Percentiles rank a stretch among this genome's conserved stretches.
Conservation (phyloP, 2,329 filamentous ascomycete genomes). For the Verticillium longisporum region DNA sequence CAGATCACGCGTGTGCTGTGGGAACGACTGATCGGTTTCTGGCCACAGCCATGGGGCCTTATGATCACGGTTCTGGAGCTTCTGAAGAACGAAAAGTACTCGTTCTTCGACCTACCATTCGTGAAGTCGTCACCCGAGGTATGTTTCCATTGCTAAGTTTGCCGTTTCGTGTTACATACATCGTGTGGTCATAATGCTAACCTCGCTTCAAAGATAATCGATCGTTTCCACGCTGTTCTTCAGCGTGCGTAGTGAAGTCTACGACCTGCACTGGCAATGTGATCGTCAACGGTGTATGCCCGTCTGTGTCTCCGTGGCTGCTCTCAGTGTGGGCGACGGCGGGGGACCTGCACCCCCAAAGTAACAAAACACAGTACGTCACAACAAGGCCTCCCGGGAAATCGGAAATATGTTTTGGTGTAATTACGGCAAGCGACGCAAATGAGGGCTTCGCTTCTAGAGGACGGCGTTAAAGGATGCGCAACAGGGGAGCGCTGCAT, state of each 20-base stretch:
- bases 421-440: neutral
- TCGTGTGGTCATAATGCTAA: neutral
- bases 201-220: slow-evolving; percentile 4
- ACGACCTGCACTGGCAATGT: neutral
- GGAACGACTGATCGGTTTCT: slow-evolving; percentile 80
- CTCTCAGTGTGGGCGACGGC: too few species aligned
- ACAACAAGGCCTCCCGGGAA: too few species aligned
- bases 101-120: slow-evolving; percentile 88
- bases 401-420: too few species aligned
- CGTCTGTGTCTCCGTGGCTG: too few species aligned
- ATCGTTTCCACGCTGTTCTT: slow-evolving; percentile 10
- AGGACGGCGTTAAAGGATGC: neutral
- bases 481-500: neutral
- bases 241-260: slow-evolving; percentile 1
- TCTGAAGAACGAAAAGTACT: slow-evolving; percentile 82
- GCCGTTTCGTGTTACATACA: neutral
- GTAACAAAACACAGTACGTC: too few species aligned
- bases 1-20: slow-evolving; percentile 84
- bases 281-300: neutral
- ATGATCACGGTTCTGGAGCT: slow-evolving; percentile 84
- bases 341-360: too few species aligned
- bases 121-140: slow-evolving; percentile 88
- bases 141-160: slow-evolving; percentile 18
- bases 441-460: neutral
- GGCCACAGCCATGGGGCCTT: slow-evolving; percentile 93